phyloP scores from a whole-genome alignment of 805 yeast genomes.

The Wickerhamomyces chambardii region DNA sequence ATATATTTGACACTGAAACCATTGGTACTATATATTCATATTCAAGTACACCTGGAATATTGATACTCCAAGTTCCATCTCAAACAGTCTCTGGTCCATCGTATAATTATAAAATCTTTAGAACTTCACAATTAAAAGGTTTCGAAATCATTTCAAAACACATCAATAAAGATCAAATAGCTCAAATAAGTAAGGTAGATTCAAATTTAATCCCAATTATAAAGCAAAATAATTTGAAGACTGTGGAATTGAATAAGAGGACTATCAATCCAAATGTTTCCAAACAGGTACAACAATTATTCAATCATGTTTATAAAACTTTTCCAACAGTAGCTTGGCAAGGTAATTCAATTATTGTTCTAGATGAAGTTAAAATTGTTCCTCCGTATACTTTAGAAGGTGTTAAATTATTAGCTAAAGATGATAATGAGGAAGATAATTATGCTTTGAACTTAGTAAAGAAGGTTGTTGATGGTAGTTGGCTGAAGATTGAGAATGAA shows the following conservation, averaged over 20 bases:
- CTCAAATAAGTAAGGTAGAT: slow-evolving; percentile 8
- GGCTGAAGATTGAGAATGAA: slow-evolving; percentile 32
- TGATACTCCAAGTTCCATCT: slow-evolving; percentile 18
- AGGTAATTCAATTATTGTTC: slow-evolving; percentile 31
- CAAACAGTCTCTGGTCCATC: slow-evolving; percentile 4
- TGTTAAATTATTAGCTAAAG: slow-evolving; percentile 4
- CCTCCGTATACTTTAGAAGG: slow-evolving; percentile 32
- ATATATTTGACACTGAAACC: slow-evolving; percentile 45
- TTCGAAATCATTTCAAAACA: slow-evolving; percentile 36
- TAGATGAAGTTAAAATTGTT: slow-evolving; percentile 35
- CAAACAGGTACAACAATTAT: slow-evolving; percentile 33
- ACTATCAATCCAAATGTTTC: slow-evolving; percentile 27
- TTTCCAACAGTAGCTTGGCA: slow-evolving; percentile 35
- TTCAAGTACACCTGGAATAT: slow-evolving; percentile 31
- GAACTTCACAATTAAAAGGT: slow-evolving; percentile 47
- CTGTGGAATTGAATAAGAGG: slow-evolving; percentile 13
- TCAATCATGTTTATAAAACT: slow-evolving; percentile 34
- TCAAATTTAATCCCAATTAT: slow-evolving; percentile 7
- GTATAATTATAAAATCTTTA: slow-evolving; percentile 39
- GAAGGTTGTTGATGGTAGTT: slow-evolving; percentile 40
- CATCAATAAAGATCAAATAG: slow-evolving; percentile 12
- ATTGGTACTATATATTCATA: slow-evolving; percentile 61
- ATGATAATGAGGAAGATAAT: slow-evolving; percentile 4
- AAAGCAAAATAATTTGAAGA: slow-evolving; percentile 10
- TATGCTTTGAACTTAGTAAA: slow-evolving; percentile 30